Conservation (phyloP, 106 monocot genomes). For the Dendrobium huoshanense region DNA sequence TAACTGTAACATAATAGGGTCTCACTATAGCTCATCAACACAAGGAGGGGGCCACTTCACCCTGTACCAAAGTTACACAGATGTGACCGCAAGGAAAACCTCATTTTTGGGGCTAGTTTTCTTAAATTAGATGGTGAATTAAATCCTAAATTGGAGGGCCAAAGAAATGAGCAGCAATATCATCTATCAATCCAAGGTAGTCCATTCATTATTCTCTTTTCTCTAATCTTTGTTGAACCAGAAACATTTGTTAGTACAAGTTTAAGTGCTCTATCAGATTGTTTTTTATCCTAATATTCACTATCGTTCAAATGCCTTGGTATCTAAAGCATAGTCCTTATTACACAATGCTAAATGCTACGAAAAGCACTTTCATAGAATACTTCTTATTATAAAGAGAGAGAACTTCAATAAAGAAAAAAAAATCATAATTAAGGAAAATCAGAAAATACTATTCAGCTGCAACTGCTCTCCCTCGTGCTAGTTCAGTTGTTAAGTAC, state of each 20-base stretch:
- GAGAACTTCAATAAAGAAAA: neutral
- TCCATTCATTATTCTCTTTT: neutral
- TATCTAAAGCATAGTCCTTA: neutral
- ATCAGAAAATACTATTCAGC: neutral
- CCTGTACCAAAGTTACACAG: neutral
- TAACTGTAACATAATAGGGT: too few relatives aligned
- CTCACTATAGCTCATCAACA: too few relatives aligned
- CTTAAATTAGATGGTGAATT: neutral
- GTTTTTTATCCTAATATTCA: neutral
- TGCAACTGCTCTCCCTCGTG: too few relatives aligned
- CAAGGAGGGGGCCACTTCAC: too few relatives aligned
- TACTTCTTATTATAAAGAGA: neutral
- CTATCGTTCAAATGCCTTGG: neutral
- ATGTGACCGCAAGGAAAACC: neutral
- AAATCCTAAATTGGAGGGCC: neutral
- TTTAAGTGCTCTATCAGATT: neutral
- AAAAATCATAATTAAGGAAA: neutral
- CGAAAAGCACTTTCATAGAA: neutral
- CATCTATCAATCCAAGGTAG: neutral
- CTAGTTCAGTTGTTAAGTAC: too few relatives aligned
- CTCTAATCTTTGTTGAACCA: neutral
- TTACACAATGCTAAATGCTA: neutral
- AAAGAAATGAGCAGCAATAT: neutral
- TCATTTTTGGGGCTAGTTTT: neutral
- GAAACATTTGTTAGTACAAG: neutral